Evolutionary conservation across 495 filamentous ascomycete species (phyloP), one percentile per base, ranked within the genome.

Genomic region (Xylaria longipes): DNA sequence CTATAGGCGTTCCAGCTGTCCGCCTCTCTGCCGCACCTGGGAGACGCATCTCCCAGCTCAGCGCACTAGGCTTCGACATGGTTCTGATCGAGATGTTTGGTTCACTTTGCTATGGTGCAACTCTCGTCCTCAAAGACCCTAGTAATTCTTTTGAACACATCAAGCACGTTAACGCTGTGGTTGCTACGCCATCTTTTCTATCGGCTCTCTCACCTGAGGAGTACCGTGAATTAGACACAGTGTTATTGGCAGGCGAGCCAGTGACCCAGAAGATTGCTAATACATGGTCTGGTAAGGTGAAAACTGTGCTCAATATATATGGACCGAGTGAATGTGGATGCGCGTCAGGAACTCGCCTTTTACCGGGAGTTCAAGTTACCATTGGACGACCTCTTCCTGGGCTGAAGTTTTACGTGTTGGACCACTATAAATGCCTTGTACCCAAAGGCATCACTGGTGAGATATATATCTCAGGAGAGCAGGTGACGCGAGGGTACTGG

Each of bases 271-370:
- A 27, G 25, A 12, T 56, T 29, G 25, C 27, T 9, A 22, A 56
- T 29, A 25, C 25, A 2, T 56, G 52, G 52, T 27, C 52, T 15
- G 6, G 11, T 15, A 56, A 29, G 11, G 25, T 31, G 3, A 11
- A 27, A 27, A 31, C 22, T 8, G 2, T 56, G 52, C 25, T 56
- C 22, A 56, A 56, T 31, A 12, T 56, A 12, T 56, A 56, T 5
- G 52, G 52, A 12, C 52, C 52, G 25, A 56, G 52, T 56, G 52
- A 56, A 15, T 56, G 52, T 14, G 52, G 52, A 27, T 56, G 52
- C 27, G 25, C 12, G 9, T 56, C 52, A 27, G 52, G 52, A 56
- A 56, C 52, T 29, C 52, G 52, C 9, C 52, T 56, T 56, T 14
- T 56, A 14, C 25, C 52, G 2, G 52, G 25, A 29, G 25, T 29